Conservation (phyloP, 116 monocot genomes). For the Zostera marina region DNA sequence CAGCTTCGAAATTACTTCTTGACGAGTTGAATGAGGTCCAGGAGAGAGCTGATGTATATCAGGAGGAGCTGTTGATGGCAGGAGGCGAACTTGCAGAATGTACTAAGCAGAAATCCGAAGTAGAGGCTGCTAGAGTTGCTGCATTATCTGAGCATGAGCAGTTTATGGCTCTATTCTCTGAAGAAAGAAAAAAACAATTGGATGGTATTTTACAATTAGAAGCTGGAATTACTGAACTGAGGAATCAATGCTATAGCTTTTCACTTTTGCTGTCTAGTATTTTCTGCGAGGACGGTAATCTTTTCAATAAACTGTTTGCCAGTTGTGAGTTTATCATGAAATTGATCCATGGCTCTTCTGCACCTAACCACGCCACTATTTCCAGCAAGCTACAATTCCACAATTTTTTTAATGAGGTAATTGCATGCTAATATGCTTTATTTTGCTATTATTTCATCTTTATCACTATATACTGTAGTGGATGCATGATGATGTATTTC, state of each 20-base stretch:
- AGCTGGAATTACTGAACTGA: conserved; percentile 38
- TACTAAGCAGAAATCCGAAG: conserved; percentile 28
- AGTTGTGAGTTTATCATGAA: conserved; percentile 28
- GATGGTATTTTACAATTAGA: conserved; percentile 30
- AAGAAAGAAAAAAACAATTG: conserved; percentile 35
- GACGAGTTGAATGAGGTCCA: conserved; percentile 94
- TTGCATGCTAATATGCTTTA: conserved; percentile 4
- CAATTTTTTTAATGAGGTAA: conserved; percentile 33
- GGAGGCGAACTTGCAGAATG: conserved; percentile 28
- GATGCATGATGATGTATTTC: no score
- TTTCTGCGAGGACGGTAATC: conserved; percentile 23
- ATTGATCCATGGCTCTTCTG: conserved; percentile 16
- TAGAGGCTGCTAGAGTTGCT: conserved; percentile 36
- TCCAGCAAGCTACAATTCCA: conserved; percentile 11
- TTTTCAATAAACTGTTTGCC: conserved; percentile 23
- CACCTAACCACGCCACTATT: conserved; percentile 10
- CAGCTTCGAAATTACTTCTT: conserved; percentile 57
- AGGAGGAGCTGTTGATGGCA: conserved; percentile 51
- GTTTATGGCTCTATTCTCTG: conserved; percentile 18
- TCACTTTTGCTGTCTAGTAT: conserved; percentile 23
- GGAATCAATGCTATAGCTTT: conserved; percentile 20
- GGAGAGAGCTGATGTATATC: conserved; percentile 68
- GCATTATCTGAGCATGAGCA: conserved; percentile 40
- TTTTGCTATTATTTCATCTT: neutral
- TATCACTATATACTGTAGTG: neutral